phyloP scores from a whole-genome alignment of 2,329 filamentous ascomycete genomes.

The Sclerotinia glacialis region DNA sequence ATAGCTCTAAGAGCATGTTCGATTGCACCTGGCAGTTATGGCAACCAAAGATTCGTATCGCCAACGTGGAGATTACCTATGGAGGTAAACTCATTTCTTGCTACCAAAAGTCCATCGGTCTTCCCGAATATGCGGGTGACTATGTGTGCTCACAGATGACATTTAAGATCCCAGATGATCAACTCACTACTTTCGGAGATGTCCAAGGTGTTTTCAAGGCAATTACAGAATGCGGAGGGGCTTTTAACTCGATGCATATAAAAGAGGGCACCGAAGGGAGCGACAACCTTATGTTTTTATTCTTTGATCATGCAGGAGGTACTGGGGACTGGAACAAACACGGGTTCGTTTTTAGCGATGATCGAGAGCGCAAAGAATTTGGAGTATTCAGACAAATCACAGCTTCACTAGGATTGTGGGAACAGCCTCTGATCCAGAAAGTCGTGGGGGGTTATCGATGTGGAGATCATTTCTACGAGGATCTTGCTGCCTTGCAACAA shows the following conservation, averaged over 20 bases:
- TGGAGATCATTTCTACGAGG: neutral
- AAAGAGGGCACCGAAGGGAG: conserved; percentile 14
- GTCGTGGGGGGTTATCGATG: neutral
- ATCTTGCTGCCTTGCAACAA: neutral
- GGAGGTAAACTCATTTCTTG: conserved; percentile 32
- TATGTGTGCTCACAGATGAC: neutral
- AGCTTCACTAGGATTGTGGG: neutral
- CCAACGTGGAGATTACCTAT: conserved; percentile 42
- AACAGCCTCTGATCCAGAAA: neutral
- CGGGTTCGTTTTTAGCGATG: conserved; percentile 53
- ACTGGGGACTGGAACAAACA: conserved; percentile 49
- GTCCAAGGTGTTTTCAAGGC: conserved; percentile 48
- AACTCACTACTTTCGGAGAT: conserved; percentile 40
- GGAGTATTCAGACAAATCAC: neutral
- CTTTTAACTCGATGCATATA: conserved; percentile 51
- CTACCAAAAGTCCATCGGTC: conserved; percentile 21
- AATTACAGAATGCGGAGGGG: conserved; percentile 56
- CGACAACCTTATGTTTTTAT: conserved; percentile 49
- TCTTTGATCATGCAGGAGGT: conserved; percentile 52
- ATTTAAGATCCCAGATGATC: neutral
- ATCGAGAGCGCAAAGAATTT: neutral
- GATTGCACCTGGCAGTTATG: conserved; percentile 47
- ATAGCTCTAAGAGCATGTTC: conserved; percentile 35
- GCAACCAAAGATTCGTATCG: conserved; percentile 41
- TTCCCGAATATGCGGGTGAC: neutral